Base-by-base conservation (phyloP, 352 stramenopile genomes). In the Pythium vanterpoolii region DNA sequence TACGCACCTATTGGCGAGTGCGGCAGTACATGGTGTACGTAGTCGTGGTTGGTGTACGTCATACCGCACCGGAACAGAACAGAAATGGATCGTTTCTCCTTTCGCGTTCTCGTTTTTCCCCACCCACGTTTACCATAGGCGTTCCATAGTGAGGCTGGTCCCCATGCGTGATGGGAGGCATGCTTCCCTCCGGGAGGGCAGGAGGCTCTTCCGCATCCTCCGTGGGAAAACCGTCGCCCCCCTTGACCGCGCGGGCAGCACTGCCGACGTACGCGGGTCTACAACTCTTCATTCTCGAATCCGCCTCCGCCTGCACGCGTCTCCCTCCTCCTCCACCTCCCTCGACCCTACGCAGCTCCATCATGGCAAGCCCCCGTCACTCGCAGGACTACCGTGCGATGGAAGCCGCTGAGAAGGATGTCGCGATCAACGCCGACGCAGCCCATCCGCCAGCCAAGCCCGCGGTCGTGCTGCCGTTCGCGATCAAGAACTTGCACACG, bases 401-500 rank as follows among this genome's bases (percentile, higher is more conserved):
- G 18, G 39, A 46, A 46, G 18, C 39, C n/a, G 39, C 39, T 0
- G 39, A 28, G n/a, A 46, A 46, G n/a, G n/a, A 46, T 19, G 6
- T 46, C 8, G 33, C 33, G 3, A 11, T 5, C 4, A 26, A 26
- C 39, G 18, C 3, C 39, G n/a, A 7, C 18, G 6, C 14, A 8
- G n/a, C 24, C n/a, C 39, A 46, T 8, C 8, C 39, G 39, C 18
- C 39, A 7, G 7, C 39, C 10, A 39, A 39, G 33, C 39, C 39
- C 2, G 18, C 39, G 39, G 39, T 7, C 3, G 21, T 27, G 39
- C n/a, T 26, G 18, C 39, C 39, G 18, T 24, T 46, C n/a, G 39
- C 18, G 39, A 27, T 53, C n/a, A 13, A 24, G 9, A 18, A 53
- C 60, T 45, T 53, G 45, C 68, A 70, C 43, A 38, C 61, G 19